Evolutionary conservation across 176 grass and related monocot species (phyloP).

Genomic region (Bromus sterilis): DNA sequence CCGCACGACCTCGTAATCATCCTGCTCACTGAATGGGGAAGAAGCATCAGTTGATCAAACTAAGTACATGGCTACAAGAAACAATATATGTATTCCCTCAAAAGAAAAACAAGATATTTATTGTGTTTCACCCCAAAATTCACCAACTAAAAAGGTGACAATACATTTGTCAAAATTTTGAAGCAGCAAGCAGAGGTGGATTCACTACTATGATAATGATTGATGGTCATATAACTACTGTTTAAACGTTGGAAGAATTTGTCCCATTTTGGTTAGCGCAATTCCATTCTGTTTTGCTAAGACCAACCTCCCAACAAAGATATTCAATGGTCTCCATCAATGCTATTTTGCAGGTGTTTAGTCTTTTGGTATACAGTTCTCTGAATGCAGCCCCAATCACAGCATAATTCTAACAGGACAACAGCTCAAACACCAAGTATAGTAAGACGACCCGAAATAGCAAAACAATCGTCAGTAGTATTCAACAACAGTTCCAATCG

Average conservation of each 20-base stretch:
- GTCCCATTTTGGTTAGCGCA: background rate
- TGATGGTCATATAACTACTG: background rate
- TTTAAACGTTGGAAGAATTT: background rate
- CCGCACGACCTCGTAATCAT: constrained; percentile 69
- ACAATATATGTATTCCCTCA: background rate
- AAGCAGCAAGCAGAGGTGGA: background rate
- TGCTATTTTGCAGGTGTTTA: background rate
- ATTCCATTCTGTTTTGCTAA: constrained; percentile 2
- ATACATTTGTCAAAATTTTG: background rate
- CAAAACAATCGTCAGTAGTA: background rate
- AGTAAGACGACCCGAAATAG: background rate
- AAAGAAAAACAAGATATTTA: background rate
- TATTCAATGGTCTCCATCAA: background rate
- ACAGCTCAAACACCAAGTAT: background rate
- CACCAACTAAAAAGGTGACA: background rate
- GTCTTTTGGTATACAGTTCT: background rate
- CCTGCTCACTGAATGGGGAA: constrained; percentile 47
- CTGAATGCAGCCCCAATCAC: background rate
- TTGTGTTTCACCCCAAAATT: background rate
- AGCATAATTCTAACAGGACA: background rate
- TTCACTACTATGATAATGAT: background rate
- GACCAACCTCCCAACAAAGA: background rate
- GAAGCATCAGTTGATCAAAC: background rate
- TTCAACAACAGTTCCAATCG: background rate
- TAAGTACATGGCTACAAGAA: background rate